phyloP scores from a whole-genome alignment of 768 basidiomycete species.

The Collybiopsis luxurians region DNA sequence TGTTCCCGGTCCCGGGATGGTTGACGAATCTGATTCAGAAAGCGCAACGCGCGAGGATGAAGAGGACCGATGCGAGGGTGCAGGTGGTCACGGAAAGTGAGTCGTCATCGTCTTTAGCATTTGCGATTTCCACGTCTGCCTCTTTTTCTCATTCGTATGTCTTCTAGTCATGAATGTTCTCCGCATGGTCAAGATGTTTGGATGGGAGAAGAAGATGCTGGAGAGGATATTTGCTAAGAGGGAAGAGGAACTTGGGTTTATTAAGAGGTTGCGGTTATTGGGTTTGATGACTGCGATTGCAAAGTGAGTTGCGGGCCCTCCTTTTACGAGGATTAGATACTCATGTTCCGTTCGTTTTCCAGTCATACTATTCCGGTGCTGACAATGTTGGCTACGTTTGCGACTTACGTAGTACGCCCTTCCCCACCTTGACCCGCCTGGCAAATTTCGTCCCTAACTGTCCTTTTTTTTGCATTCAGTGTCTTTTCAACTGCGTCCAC shows the following conservation, averaged over 20 bases:
- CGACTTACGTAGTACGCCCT: slow-evolving; percentile 34
- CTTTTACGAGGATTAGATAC: background rate
- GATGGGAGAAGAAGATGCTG: slow-evolving; percentile 42
- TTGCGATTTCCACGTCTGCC: slow-evolving; percentile 29
- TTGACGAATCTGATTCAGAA: slow-evolving; percentile 13
- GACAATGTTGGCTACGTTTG: slow-evolving; percentile 47
- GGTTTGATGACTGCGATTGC: slow-evolving; percentile 30
- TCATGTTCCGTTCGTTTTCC: background rate
- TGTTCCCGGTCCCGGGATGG: slow-evolving; percentile 41
- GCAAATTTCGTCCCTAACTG: no score
- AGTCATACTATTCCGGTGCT: slow-evolving; percentile 46
- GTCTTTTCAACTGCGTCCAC: background rate
- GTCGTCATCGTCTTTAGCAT: no score
- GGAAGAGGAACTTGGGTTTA: slow-evolving; percentile 41
- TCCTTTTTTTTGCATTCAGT: background rate
- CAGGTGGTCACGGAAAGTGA: slow-evolving; percentile 40
- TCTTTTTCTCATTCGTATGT: background rate
- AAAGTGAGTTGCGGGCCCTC: slow-evolving; percentile 25
- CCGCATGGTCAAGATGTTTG: slow-evolving; percentile 53
- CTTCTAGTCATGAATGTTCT: slow-evolving; percentile 35
- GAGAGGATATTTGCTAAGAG: slow-evolving; percentile 39
- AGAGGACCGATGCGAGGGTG: slow-evolving; percentile 42
- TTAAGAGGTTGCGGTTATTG: slow-evolving; percentile 37
- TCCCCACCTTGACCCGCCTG: no score
- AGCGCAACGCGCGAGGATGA: slow-evolving; percentile 27